Evolutionary conservation across 495 filamentous ascomycete species (phyloP).

Genomic region (Xylaria curta): DNA sequence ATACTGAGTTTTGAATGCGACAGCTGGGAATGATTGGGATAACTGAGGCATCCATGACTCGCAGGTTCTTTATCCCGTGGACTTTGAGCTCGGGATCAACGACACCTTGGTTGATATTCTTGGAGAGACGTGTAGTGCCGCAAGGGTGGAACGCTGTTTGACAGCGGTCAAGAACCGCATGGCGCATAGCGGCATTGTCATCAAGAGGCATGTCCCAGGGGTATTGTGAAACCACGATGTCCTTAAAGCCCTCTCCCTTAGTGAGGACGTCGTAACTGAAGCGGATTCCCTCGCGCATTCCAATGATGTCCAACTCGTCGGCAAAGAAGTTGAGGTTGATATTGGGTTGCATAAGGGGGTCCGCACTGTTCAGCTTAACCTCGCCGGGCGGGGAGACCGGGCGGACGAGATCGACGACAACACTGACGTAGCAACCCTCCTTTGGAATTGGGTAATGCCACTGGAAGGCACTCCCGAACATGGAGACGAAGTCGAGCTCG

Average conservation of each 20-base stretch:
- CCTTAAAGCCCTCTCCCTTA: slow-evolving; percentile 63
- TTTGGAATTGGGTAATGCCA: slow-evolving; percentile 64
- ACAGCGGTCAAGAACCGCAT: slow-evolving; percentile 60
- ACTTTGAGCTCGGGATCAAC: slow-evolving; percentile 62
- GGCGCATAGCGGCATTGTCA: slow-evolving; percentile 64
- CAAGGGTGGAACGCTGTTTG: slow-evolving; percentile 68
- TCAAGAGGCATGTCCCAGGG: slow-evolving; percentile 66
- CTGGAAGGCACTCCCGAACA: slow-evolving; percentile 68
- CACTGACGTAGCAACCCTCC: slow-evolving; percentile 57
- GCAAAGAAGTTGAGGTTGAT: slow-evolving; percentile 68
- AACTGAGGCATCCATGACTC: slow-evolving; percentile 58
- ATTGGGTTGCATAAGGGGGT: slow-evolving; percentile 59
- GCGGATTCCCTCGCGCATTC: slow-evolving; percentile 62
- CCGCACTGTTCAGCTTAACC: slow-evolving; percentile 59
- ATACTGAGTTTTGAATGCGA: slow-evolving; percentile 58
- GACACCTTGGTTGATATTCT: slow-evolving; percentile 58
- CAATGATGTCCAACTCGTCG: slow-evolving; percentile 62
- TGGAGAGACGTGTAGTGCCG: slow-evolving; percentile 60
- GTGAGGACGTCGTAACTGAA: slow-evolving; percentile 62
- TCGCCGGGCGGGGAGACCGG: slow-evolving; percentile 57
- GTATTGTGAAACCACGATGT: slow-evolving; percentile 60
- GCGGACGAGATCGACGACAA: slow-evolving; percentile 66
- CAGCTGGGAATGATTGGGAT: slow-evolving; percentile 56
- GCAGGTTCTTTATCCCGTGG: slow-evolving; percentile 58
- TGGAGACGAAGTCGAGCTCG: slow-evolving; percentile 68